Evolutionary conservation across 768 basidiomycete genomes (phyloP).

Genomic region (Rhizopogon sp.): DNA sequence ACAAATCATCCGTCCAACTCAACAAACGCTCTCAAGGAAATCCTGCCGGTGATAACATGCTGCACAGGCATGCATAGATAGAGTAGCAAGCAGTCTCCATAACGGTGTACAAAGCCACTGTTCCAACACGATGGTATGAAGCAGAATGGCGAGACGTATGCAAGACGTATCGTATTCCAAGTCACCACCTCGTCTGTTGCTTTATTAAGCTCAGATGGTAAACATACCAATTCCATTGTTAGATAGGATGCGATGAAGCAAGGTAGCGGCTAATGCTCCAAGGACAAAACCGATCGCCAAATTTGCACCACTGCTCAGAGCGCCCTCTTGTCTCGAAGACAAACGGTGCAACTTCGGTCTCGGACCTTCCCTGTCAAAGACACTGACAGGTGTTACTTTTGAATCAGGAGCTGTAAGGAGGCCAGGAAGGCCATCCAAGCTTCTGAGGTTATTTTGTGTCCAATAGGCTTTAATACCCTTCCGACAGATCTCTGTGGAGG

Average conservation of each 20-base stretch:
- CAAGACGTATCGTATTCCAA: not conserved
- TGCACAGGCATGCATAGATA: too few species aligned
- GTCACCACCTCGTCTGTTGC: not conserved
- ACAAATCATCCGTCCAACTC: too few species aligned
- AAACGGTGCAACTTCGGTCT: slow-evolving; percentile 6
- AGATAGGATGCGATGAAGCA: slow-evolving; percentile 1
- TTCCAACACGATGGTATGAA: not conserved
- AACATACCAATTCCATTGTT: not conserved
- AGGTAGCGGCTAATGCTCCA: slow-evolving; percentile 8
- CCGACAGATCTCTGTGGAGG: not conserved
- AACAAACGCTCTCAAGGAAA: too few species aligned
- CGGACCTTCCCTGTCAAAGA: slow-evolving; percentile 12
- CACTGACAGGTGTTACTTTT: slow-evolving; percentile 8
- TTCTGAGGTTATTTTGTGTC: slow-evolving; percentile 40
- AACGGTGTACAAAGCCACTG: too few species aligned
- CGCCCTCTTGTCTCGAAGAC: not conserved
- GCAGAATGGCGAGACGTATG: not conserved
- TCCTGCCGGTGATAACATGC: too few species aligned
- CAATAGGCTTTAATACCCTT: slow-evolving; percentile 51
- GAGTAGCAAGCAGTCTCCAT: too few species aligned
- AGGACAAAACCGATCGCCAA: slow-evolving; percentile 16
- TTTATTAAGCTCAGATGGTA: not conserved
- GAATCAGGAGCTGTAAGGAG: slow-evolving; percentile 25
- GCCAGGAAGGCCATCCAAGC: slow-evolving; percentile 58
- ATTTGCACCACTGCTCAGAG: not conserved